Evolutionary conservation across 352 stramenopile species (phyloP).

Genomic region (Phytophthora megakarya): DNA sequence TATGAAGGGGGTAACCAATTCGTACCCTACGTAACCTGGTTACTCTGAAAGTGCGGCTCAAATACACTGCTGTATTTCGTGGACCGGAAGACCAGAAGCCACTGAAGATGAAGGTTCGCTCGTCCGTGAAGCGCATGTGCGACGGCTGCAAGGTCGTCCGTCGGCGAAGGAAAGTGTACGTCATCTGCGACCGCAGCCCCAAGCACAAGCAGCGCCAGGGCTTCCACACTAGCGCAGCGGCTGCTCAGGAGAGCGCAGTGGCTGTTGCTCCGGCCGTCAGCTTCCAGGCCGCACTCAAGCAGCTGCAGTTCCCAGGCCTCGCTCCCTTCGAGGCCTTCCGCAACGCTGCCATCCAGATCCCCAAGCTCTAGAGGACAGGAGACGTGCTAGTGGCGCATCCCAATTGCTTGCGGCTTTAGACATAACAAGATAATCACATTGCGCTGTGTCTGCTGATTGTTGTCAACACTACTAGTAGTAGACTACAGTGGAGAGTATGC

Average conservation of each 20-base stretch:
- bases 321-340: slow-evolving; percentile 81
- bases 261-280: slow-evolving; percentile 84
- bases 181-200: slow-evolving; percentile 91
- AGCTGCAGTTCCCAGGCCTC: slow-evolving; percentile 93
- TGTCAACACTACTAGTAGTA: too few species aligned
- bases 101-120: slow-evolving; percentile 89
- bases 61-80: slow-evolving; percentile 32
- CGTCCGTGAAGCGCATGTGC: slow-evolving; percentile 92
- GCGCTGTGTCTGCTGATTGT: slow-evolving; percentile 18
- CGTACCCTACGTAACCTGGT: neutral
- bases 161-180: slow-evolving; percentile 86
- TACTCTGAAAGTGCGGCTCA: slow-evolving; percentile 19
- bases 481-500: too few species aligned
- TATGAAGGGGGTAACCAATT: slow-evolving; percentile 1
- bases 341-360: slow-evolving; percentile 68
- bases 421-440: slow-evolving; percentile 37
- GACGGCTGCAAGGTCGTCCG: slow-evolving; percentile 91
- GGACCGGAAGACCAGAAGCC: slow-evolving; percentile 27
- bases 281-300: slow-evolving; percentile 92
- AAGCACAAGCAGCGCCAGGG: slow-evolving; percentile 95
- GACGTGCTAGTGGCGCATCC: neutral
- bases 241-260: slow-evolving; percentile 27
- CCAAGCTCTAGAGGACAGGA: slow-evolving; percentile 51
- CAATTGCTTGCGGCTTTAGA: slow-evolving; percentile 6
- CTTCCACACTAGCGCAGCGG: slow-evolving; percentile 79